phyloP scores from a whole-genome alignment of 139 green algal species.

The Chlorella sorokiniana region DNA sequence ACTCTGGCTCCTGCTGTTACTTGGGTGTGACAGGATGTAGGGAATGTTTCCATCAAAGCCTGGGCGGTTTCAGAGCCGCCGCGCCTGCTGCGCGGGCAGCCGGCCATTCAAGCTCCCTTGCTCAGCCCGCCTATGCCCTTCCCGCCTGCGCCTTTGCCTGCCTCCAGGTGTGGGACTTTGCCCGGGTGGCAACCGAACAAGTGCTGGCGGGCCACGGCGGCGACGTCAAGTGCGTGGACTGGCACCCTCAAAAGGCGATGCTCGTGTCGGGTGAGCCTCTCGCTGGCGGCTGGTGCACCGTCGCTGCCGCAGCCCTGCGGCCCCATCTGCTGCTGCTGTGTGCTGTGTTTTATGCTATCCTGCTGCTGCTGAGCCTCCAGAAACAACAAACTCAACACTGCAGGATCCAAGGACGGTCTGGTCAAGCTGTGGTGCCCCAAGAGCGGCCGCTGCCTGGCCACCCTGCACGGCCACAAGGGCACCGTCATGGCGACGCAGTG shows the following conservation, averaged over 20 bases:
- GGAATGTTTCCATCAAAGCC: no score
- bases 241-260: slow-evolving; percentile 85
- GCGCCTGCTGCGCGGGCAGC: background rate
- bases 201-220: slow-evolving; percentile 83
- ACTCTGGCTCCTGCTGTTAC: background rate
- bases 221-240: slow-evolving; percentile 90
- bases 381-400: background rate
- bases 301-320: background rate
- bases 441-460: slow-evolving; percentile 53
- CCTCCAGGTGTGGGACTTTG: slow-evolving; percentile 80
- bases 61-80: no score
- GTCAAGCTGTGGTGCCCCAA: slow-evolving; percentile 94
- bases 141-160: background rate
- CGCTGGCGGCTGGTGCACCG: no score
- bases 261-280: slow-evolving; percentile 67
- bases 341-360: background rate
- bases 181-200: slow-evolving; percentile 47
- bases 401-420: slow-evolving; percentile 80
- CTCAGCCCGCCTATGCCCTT: background rate
- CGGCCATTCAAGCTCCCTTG: background rate
- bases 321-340: background rate
- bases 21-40: background rate
- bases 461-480: slow-evolving; percentile 89
- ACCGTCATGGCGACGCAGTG: slow-evolving; percentile 75
- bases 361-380: background rate